phyloP scores from a whole-genome alignment of 805 yeast genomes.

The Candida krabiensis region DNA sequence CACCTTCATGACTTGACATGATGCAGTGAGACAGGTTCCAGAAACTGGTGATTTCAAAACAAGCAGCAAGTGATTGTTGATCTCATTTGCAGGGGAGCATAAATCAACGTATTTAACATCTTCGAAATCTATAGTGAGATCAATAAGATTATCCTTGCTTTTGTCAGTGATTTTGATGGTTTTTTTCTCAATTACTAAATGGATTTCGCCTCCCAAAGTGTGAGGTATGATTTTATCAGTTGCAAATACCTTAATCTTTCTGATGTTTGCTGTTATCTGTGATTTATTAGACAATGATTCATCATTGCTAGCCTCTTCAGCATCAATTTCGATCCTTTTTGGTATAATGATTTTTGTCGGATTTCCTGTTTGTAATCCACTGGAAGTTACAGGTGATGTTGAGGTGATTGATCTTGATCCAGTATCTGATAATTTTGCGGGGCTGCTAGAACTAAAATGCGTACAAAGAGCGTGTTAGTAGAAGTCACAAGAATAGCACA shows the following conservation, averaged over 20 bases:
- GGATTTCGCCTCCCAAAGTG: slow-evolving; percentile 8
- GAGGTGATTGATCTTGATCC: background rate
- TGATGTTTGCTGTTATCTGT: background rate
- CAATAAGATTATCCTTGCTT: background rate
- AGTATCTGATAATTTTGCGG: background rate
- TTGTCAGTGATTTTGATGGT: slow-evolving; percentile 1
- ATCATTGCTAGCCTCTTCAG: background rate
- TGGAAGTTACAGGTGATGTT: background rate
- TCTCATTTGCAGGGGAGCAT: slow-evolving; percentile 12
- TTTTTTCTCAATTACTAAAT: slow-evolving; percentile 4
- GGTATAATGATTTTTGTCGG: slow-evolving; percentile 13
- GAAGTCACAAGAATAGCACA: too few relatives aligned
- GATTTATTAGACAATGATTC: background rate
- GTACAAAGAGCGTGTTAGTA: too few relatives aligned
- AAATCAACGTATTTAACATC: slow-evolving; percentile 10
- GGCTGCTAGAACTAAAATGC: background rate
- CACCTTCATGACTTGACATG: slow-evolving; percentile 5
- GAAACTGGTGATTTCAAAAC: slow-evolving; percentile 3
- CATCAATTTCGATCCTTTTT: slow-evolving; percentile 8
- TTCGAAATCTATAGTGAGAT: slow-evolving; percentile 5
- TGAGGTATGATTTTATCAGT: slow-evolving; percentile 1
- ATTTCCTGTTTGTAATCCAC: background rate
- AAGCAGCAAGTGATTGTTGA: slow-evolving; percentile 8
- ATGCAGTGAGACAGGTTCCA: slow-evolving; percentile 7
- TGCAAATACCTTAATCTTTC: slow-evolving; percentile 8